Base-by-base conservation (phyloP, 2,329 filamentous ascomycete genomes). In the Alternaria incomplexa region DNA sequence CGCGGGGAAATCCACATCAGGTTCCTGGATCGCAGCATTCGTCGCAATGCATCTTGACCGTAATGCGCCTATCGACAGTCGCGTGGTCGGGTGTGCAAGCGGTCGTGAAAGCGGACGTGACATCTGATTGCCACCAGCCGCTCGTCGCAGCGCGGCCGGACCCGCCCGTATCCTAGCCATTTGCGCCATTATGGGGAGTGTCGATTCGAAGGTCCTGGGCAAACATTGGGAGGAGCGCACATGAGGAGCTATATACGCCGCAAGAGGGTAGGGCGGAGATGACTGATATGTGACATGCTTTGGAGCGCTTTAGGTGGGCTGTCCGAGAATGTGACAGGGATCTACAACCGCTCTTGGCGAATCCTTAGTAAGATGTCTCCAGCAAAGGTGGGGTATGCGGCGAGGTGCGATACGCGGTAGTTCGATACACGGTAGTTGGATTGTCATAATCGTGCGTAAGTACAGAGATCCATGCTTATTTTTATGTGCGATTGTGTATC, bases 91-190 rank as follows among this genome's bases (percentile, higher is more conserved):
- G 15, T 51, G 48, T 30, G 48, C 13, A 36, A 45, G 17, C 45
- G 55, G 67, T 56, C 53, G 63, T 26, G 25, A 26, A 13, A 54
- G 22, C 46, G 55, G 66, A 46, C 53, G 63, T 26, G 17, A 26
- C 11, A 53, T 20, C 43, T 51, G 36, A 61, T 72, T 67, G 70
- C 70, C 72, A 74, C 75, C 64, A 20, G 63, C 68, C 11, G 64
- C 71, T 40, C 65, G 66, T 61, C 67, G 70, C 63, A 69, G 61
- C 47, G 63, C 70, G 61, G 69, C 65, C 62, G 71, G 66, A 43
- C 64, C 65, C 63, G 73, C 66, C 71, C 73, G 74, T 45, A 73
- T 65, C 51, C 64, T 77, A 67, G 71, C 71, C 73, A 77, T 76
- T 56, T 62, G 71, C 67, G 72, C 68, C 75, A 79, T 79, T 64